Base-by-base conservation (phyloP, 371 early-diverging fungal species). In the Rhizopus stolonifer region DNA sequence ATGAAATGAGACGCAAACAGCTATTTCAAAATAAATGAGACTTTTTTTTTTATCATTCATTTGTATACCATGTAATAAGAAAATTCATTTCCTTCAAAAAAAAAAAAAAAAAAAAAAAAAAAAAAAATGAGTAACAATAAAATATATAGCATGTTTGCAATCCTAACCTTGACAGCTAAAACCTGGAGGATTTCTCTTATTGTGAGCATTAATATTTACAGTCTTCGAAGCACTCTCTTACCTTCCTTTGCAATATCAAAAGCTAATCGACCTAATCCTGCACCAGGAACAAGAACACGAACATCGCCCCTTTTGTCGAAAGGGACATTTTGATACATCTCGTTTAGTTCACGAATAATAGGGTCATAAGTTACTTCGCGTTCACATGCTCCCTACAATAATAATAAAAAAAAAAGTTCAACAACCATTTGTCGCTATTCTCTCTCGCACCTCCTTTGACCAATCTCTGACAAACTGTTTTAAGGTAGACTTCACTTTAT, bases 381-480 rank as follows among this genome's bases (percentile, higher is more conserved):
- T 61, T 97, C 98, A 7, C 49, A 26, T 56, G 78, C 61, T 4
- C 97, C 96, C 83, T 88, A 51, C 40, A 6, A 32, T 32, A 17
- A 29, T 17, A 22, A 44, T 34, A 43, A 17, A 46, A 4, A 31
- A 15, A 31, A 19, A 23, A 15, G 3, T 21, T 23, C 5, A 18
- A 24, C 34, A 8, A 25, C 7, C 8, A 19, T 4, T 25, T 24
- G 31, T 3, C 9, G 31, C 10, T 4, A 29, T 4, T 10, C 31
- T 29, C 31, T 29, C 24, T 25, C 21, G 17, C 49, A 58, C 51
- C 48, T 54, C 54, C 36, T 53, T 47, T 14, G 90, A 77, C 98
- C 98, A 97, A 64, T 97, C 98, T 31, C 98, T 78, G 23, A 93
- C 93, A 77, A 95, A 90, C 65, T 93, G 94, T 59, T 89, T 87